Percentiles rank a stretch among this genome's conserved stretches.
These are phyloP conservation scores for Eucalyptus tenuipes DNA, from an alignment of 345 rosid species.

Conservation along the genomic window DNA sequence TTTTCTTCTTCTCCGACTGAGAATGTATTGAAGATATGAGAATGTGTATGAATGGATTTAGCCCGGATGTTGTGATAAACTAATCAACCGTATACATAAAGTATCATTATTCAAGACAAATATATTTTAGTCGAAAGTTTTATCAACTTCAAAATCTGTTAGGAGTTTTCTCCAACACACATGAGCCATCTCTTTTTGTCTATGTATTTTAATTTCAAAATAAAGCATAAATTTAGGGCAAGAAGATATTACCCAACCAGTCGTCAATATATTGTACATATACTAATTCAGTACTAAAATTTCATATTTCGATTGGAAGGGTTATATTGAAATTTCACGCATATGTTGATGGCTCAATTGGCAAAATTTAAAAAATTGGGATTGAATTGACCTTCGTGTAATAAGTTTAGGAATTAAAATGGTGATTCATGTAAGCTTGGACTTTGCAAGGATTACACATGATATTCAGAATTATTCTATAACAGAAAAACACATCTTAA, in stretches of 20 bases:
- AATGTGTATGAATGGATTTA: too few relatives aligned
- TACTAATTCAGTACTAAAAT: too few relatives aligned
- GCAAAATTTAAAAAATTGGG: not conserved
- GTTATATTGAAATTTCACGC: fast-evolving
- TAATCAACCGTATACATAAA: too few relatives aligned
- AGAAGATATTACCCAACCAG: fast-evolving
- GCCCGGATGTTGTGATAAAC: too few relatives aligned
- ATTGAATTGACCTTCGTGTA: not conserved
- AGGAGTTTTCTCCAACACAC: too few relatives aligned
- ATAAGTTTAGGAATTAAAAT: too few relatives aligned
- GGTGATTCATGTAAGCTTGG: not conserved
- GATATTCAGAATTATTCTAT: not conserved
- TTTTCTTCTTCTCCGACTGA: too few relatives aligned
- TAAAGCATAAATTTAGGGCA: not conserved
- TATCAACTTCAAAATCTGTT: fast-evolving
- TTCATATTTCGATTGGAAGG: fast-evolving
- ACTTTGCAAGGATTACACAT: not conserved
- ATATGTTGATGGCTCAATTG: fast-evolving
- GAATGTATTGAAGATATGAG: too few relatives aligned
- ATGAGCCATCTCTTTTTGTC: not conserved
- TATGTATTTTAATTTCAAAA: not conserved
- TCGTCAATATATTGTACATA: not conserved
- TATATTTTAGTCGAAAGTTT: too few relatives aligned
- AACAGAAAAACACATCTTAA: not conserved
- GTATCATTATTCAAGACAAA: too few relatives aligned